Base-by-base conservation (phyloP, 2,329 filamentous ascomycete genomes). In the Scedosporium minutisporum region DNA sequence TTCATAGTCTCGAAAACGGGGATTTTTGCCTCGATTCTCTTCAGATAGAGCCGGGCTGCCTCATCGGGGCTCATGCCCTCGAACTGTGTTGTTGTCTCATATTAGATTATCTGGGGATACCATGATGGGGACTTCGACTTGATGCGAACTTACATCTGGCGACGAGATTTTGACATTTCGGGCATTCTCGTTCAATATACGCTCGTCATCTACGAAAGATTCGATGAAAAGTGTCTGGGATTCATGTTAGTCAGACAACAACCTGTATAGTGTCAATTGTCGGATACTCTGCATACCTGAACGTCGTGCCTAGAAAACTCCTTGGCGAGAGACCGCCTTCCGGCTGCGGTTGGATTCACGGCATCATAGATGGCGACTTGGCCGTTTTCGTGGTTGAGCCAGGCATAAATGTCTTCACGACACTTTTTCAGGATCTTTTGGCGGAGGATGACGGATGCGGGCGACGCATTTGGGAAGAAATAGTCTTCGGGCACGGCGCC, bases 311-410 rank as follows among this genome's bases (percentile, higher is more conserved):
- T 97, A n/a, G 90, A 88, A 72, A 99, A 96, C 71, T 99, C 95
- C 75, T 96, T 96, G 4, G 92, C 93, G 18, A 99, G 79, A 10
- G 91, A 89, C 63, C 88, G 85, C 57, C 95, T 86, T 16, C 92
- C 93, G 63, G 84, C 86, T 21, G 91, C 87, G 21, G 95, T 87
- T 4, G 93, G 93, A 70, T 99, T 99, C 18, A 99, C 96, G 29
- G 96, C 95, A 75, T 99, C 95, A 73, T 97, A 99, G 64, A 99
- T 97, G 63, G 95, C 95, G 62, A 99, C 93, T 72, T 99, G 95
- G 12, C 95, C 95, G 69, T 97, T 97, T 71, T 97, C 95, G 68
- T 97, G 90, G 70, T 97, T 96, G 55, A 99, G 79, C 81, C 96
- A 99, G 62, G 89, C 88, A 71, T 97, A 96, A 63, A 99, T 97